Percentiles rank a stretch among this genome's conserved stretches.
Conservation (phyloP, 371 early-diverging fungal genomes). For the Mortierella sp. region DNA sequence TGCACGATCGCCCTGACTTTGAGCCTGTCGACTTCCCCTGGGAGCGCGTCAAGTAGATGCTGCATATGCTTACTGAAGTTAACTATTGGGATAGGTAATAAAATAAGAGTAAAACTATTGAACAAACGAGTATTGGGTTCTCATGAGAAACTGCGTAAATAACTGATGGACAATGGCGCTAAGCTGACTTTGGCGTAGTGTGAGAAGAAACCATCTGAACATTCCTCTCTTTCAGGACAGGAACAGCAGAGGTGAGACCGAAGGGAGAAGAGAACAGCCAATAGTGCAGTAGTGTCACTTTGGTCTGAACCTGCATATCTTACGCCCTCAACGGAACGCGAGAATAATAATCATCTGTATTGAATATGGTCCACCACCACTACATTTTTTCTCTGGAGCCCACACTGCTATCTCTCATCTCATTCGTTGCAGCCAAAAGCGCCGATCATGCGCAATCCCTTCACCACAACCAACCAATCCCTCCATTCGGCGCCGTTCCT, state of each 20-base stretch:
- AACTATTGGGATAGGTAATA: not conserved
- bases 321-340: not conserved
- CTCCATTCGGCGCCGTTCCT: not conserved
- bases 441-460: not conserved
- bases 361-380: not conserved
- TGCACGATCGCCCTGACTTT: slow-evolving; percentile 68
- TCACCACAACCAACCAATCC: not conserved
- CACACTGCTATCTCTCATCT: not conserved
- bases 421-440: not conserved
- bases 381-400: not conserved
- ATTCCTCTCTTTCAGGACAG: not conserved
- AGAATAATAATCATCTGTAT: not conserved
- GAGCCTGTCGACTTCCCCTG: slow-evolving; percentile 56
- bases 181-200: not conserved
- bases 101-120: not conserved
- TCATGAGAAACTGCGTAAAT: not conserved
- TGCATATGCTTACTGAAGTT: not conserved
- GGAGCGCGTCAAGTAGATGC: slow-evolving; percentile 47
- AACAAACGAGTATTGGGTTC: not conserved
- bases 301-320: not conserved
- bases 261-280: not conserved
- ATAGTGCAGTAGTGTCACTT: not conserved
- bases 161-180: not conserved
- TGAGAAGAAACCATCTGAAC: not conserved
- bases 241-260: not conserved